Percentiles rank a stretch among this genome's conserved stretches.
Evolutionary conservation across 2,329 filamentous ascomycete genomes (phyloP).

Genomic region (Cercospora canescens): DNA sequence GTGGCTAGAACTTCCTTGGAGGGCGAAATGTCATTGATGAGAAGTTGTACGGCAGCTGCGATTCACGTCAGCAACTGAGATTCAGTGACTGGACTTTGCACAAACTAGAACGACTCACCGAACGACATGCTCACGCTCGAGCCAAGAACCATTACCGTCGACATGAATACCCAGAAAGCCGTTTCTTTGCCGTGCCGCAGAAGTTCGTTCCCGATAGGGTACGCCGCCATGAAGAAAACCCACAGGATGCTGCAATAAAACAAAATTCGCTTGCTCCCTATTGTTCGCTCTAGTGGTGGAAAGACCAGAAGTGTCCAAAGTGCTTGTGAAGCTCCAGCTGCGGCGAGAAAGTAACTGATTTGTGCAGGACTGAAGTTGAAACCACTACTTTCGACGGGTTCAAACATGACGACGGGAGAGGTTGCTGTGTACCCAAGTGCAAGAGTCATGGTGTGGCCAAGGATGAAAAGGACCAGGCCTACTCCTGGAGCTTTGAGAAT

Average conservation of each 20-base stretch:
- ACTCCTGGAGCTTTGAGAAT: conserved; percentile 67
- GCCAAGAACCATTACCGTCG: conserved; percentile 53
- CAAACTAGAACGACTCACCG: conserved; percentile 43
- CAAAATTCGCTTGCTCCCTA: conserved; percentile 68
- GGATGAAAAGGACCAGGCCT: conserved; percentile 63
- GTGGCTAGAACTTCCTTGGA: conserved; percentile 65
- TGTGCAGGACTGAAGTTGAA: conserved; percentile 61
- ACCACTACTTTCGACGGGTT: conserved; percentile 62
- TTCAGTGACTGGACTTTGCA: not conserved
- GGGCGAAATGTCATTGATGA: conserved; percentile 72
- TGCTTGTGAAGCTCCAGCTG: conserved; percentile 66
- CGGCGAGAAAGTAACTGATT: conserved; percentile 67
- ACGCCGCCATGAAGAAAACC: conserved; percentile 62
- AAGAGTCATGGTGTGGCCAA: conserved; percentile 66
- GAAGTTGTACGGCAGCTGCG: conserved; percentile 66
- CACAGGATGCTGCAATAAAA: conserved; percentile 59
- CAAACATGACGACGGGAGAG: conserved; percentile 68
- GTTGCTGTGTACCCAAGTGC: conserved; percentile 72
- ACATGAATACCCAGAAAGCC: conserved; percentile 60
- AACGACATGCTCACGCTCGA: conserved; percentile 68
- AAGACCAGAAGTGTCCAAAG: conserved; percentile 71
- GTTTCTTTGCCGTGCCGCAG: conserved; percentile 48
- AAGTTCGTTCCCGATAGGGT: conserved; percentile 58
- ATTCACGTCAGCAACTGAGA: not conserved
- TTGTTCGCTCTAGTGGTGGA: conserved; percentile 63